Conservation (phyloP, 768 basidiomycete species). For the Mycena galericulata region DNA sequence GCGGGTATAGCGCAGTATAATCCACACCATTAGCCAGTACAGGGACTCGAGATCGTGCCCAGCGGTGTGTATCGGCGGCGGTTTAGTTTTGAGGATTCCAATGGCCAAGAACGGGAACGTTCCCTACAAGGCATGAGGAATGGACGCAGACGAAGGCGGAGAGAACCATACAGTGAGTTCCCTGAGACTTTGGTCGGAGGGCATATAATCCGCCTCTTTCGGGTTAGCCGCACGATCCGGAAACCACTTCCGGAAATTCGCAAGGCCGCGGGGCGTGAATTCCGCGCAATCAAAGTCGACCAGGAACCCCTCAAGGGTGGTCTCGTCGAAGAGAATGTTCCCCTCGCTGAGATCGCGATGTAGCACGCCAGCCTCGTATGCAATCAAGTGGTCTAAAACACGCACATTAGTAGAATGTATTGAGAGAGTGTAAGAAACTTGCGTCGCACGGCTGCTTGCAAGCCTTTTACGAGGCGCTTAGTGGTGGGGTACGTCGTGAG, state of each 20-base stretch:
- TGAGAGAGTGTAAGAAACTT: background rate
- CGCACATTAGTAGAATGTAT: background rate
- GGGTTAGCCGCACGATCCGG: background rate
- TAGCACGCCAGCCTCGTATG: too few relatives aligned
- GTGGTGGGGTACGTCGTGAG: background rate
- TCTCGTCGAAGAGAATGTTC: slow-evolving; percentile 17
- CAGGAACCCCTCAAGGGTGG: slow-evolving; percentile 7
- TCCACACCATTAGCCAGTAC: too few relatives aligned
- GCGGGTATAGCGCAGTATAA: too few relatives aligned
- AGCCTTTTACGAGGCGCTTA: background rate
- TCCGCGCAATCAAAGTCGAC: slow-evolving; percentile 27
- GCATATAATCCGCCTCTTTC: background rate
- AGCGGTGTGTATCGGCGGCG: background rate
- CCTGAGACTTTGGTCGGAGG: slow-evolving; percentile 16
- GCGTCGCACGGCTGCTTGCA: slow-evolving; percentile 11
- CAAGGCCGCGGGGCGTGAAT: slow-evolving; percentile 7
- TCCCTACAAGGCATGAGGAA: slow-evolving; percentile 2
- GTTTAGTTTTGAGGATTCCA: background rate
- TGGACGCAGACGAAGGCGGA: too few relatives aligned
- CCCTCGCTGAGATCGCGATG: slow-evolving; percentile 27
- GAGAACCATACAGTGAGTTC: slow-evolving; percentile 10
- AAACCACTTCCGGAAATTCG: background rate
- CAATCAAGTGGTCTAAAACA: slow-evolving; percentile 14
- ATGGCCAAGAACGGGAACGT: slow-evolving; percentile 13
- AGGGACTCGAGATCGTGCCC: too few relatives aligned